Base-by-base conservation (phyloP, 441 rosid species). In the Aquilaria agallochum region DNA sequence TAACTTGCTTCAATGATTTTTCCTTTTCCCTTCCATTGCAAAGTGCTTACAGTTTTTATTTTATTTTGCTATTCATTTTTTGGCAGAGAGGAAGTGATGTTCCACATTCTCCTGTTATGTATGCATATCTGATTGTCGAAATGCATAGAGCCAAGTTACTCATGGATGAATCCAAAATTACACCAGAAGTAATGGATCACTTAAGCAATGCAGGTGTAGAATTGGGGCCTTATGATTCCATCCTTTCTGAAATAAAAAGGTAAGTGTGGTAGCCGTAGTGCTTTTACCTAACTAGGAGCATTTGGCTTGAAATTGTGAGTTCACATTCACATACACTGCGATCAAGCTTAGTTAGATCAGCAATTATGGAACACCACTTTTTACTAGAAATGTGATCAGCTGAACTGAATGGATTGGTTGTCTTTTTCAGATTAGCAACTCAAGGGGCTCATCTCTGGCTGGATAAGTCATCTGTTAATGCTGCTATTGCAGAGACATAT, bases 71-170 rank as follows among this genome's bases (percentile, higher is more conserved):
- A 15, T 45, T 31, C 58, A 51, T 72, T 57, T 60, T 65, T 58
- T 72, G 82, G 78, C 84, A 95, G 99, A 86, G 99, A 81, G 99
- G 97, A 67, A 75, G 82, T 36, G 99, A 95, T 77, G 87, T 91
- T 78, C 97, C 97, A 66, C 88, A 91, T 82, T 91, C 97, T 31
- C 97, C 99, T 58, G 97, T 95, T 58, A 83, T 80, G 83, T 95
- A 95, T 69, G 92, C 97, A 33, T 91, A 95, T 80, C 66, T 95
- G 63, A 77, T 82, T 13, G 91, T 95, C 56, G 96, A 81, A 80
- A 74, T 78, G 51, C 85, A 82, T 71, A 74, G 74, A 60, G 95
- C 96, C 65, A 79, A 80, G 67, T 66, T 95, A 62, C 89, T 91
- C 71, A 70, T 86, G 31, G 96, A 89, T 71, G 68, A 67, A 69